Evolutionary conservation across 176 grass and related monocot species (phyloP).

Genomic region (Zea mays): Zm-B73-REFERENCE-NAM-5.0 NC_050104.1:18301001-18301500

Average conservation of each 20-base stretch:
- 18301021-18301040: too few relatives aligned
- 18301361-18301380: background rate
- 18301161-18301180: background rate
- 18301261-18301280: slow-evolving; percentile 3
- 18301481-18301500: slow-evolving; percentile 8
- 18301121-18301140: too few relatives aligned
- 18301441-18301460: background rate
- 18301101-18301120: too few relatives aligned
- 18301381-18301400: slow-evolving; percentile 22
- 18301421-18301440: background rate
- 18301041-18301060: too few relatives aligned
- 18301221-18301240: background rate
- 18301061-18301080: too few relatives aligned
- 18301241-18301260: slow-evolving; percentile 5
- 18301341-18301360: slow-evolving; percentile 1
- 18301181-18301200: slow-evolving; percentile 8
- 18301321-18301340: background rate
- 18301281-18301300: background rate
- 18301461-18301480: background rate
- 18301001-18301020: too few relatives aligned
- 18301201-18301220: background rate
- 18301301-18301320: slow-evolving; percentile 10
- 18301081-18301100: too few relatives aligned
- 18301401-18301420: background rate
- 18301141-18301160: too few relatives aligned